Evolutionary conservation across 352 stramenopile species (phyloP), one percentile per base, ranked within the genome.

Genomic region (Globisporangium nodosum): DNA sequence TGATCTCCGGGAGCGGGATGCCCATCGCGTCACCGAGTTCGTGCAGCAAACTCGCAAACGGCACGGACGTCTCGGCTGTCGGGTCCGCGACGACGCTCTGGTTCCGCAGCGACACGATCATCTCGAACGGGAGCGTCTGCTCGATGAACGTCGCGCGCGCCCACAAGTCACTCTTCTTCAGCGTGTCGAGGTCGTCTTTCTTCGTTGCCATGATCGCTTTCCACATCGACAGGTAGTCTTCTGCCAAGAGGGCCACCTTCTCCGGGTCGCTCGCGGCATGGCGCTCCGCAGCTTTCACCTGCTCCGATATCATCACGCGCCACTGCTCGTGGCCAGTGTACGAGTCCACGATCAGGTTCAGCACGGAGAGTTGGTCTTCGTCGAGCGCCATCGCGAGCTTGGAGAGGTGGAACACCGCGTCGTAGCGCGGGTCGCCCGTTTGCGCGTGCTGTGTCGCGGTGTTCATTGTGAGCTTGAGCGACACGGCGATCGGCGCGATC

Each of bases 381-480:
- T 96, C 87, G 13, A 95, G 50, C 31, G 78, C 73, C 56, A 83
- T 73, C 37, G 76, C 76, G 53, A 95, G 66, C 57, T 85, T 85
- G 1, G 87, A 94, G 40, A 94, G 64, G 46, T 95, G 79, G 56
- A 96, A 92, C 20, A 65, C 64, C 0, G 87, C 87, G 21, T 83
- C 64, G 52, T 96, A 96, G 6, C 86, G 73, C 35, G 85, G 82
- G 16, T 92, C 83, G 12, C 85, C 63, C 11, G 81, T 94, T 58
- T 91, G 69, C 3, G 77, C 64, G 47, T 90, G 75, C 46, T 90
- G 73, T 2, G 78, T 57, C 13, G 84, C 84, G 30, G 85, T 93
- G 60, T 96, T 96, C 83, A 96, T 93, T 13, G 83, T 94, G 46
- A 96, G 63, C 66, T 96, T 96, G 33, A 96, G 69, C 15, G 81